Conservation (phyloP, 495 filamentous ascomycete genomes). For the Neurospora sp. region DNA sequence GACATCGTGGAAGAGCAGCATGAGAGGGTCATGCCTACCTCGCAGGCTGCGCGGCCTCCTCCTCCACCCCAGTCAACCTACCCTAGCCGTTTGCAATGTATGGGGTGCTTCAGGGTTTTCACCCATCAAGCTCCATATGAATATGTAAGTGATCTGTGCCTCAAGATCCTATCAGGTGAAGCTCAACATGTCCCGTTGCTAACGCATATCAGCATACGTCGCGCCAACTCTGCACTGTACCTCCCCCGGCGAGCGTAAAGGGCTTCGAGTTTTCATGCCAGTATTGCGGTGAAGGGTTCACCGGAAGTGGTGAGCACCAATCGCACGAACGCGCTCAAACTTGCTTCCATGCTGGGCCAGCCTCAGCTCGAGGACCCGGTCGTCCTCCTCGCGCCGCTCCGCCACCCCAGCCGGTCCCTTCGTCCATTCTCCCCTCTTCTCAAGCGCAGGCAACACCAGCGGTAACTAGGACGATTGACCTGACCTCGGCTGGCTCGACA, state of each 20-base stretch:
- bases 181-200: not conserved
- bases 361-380: conserved; percentile 7
- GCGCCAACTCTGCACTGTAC: conserved; percentile 27
- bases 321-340: not conserved
- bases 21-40: conserved; percentile 21
- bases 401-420: conserved; percentile 3
- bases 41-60: conserved; percentile 1
- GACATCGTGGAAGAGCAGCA: conserved; percentile 29
- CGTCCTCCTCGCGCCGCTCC: conserved; percentile 3
- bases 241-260: conserved; percentile 12
- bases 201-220: conserved; percentile 24
- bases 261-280: conserved; percentile 25
- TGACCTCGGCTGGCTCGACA: not conserved
- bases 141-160: conserved; percentile 24
- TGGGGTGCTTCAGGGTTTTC: conserved; percentile 31
- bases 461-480: not conserved
- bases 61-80: conserved; percentile 1
- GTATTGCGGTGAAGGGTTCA: conserved; percentile 32
- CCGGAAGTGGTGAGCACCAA: conserved; percentile 19
- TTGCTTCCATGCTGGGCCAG: not conserved
- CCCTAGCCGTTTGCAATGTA: conserved; percentile 20
- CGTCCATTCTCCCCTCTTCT: not conserved
- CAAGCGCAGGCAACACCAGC: not conserved
- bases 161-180: not conserved
- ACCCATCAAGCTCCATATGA: conserved; percentile 19